Percentiles rank a stretch among this genome's conserved stretches.
These are phyloP conservation scores for Ophiostoma sp. DNA, from an alignment of 2,329 filamentous ascomycete genomes.

Conservation along the genomic window DNA sequence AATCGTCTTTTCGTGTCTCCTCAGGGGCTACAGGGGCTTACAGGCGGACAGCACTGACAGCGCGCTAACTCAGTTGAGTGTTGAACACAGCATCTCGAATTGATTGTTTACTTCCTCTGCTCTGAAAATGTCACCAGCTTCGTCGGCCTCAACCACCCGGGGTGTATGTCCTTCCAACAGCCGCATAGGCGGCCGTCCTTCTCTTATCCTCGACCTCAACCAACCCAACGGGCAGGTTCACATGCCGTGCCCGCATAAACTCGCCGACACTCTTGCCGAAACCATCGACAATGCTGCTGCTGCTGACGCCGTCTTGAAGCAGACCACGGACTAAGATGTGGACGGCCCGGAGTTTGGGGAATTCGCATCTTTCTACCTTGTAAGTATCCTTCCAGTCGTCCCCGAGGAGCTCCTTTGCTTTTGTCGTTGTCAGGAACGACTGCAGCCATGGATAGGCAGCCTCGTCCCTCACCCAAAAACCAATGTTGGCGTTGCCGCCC, in stretches of 20 bases:
- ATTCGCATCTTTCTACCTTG: conserved; percentile 48
- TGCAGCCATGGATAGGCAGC: conserved; percentile 23
- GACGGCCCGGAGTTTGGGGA: conserved; percentile 38
- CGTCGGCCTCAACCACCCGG: background rate
- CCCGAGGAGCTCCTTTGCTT: conserved; percentile 43
- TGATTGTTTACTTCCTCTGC: background rate
- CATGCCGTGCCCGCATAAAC: conserved; percentile 42
- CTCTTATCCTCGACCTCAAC: conserved; percentile 4
- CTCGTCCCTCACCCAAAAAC: conserved; percentile 19
- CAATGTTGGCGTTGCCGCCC: conserved; percentile 25
- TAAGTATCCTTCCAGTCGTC: conserved; percentile 46
- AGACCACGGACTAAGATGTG: conserved; percentile 45
- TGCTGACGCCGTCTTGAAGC: conserved; percentile 48
- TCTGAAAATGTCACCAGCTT: too few species aligned
- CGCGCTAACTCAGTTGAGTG: background rate
- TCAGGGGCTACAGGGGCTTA: background rate
- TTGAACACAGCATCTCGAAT: background rate
- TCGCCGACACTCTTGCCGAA: conserved; percentile 56
- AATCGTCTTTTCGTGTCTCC: background rate
- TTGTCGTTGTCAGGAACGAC: conserved; percentile 38
- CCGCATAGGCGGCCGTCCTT: background rate
- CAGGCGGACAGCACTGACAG: background rate
- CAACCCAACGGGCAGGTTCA: conserved; percentile 34
- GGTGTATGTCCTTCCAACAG: background rate
- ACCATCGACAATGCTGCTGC: conserved; percentile 48